Evolutionary conservation across 1,284 basidiomycete species (phyloP).

Genomic region (Mrakiaceae sp.): DNA sequence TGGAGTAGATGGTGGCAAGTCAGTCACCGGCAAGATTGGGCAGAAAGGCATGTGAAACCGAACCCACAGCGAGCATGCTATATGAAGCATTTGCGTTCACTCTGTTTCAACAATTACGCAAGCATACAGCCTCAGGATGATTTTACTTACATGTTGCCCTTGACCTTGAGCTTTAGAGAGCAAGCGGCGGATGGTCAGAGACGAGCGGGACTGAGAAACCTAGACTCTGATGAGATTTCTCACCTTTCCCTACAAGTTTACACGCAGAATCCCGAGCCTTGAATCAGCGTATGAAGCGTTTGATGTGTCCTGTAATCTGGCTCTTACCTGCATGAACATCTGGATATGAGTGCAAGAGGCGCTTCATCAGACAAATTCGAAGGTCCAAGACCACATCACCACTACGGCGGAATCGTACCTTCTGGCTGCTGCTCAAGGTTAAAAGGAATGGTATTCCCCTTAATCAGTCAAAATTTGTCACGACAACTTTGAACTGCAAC

Average conservation of each 20-base stretch:
- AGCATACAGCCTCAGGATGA: no score
- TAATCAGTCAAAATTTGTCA: no score
- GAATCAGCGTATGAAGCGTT: no score
- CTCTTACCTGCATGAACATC: constrained; percentile 12
- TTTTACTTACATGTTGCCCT: constrained; percentile 8
- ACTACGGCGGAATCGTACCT: no score
- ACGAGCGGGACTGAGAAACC: neutral
- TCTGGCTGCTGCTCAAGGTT: no score
- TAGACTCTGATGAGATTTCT: neutral
- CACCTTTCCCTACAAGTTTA: constrained; percentile 5
- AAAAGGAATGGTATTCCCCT: no score
- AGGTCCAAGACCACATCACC: no score
- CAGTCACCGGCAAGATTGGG: neutral
- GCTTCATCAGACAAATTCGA: no score
- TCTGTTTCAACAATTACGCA: no score
- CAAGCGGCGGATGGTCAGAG: neutral
- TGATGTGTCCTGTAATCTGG: no score
- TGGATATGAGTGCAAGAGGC: neutral
- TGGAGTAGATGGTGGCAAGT: neutral
- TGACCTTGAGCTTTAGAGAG: constrained; percentile 16
- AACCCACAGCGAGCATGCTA: constrained; percentile 10
- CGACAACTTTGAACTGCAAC: no score
- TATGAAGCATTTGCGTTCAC: no score
- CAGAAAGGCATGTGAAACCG: neutral
- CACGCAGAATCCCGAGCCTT: neutral